Evolutionary conservation across 1,284 basidiomycete species (phyloP), one percentile per base, ranked within the genome.

Genomic region (Apiotrichum laibachii): DNA sequence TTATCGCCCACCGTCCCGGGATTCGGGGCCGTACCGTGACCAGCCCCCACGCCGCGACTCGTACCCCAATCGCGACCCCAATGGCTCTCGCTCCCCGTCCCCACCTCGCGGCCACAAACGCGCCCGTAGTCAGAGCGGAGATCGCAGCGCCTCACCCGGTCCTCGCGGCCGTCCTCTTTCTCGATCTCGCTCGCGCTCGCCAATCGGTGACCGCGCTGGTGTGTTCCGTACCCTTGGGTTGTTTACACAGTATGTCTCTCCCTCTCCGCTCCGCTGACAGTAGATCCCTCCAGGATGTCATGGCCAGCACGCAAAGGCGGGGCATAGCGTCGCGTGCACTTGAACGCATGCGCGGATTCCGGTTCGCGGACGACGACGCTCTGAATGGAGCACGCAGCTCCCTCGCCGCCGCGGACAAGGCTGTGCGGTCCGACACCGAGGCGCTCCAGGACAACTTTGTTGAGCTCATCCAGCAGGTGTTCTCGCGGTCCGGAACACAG

Each of bases 361-460:
- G 21, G 13, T 31, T 31, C 26, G 51, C 40, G 6, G 39, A 53
- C n/a, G 31, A 15, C 8, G 10, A 22, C 3, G 31, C 34, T 26
- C 42, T 53, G 2, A 47, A n/a, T 0, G 52, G 46, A 16, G 59
- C 59, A 19, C 34, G 35, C 43, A 34, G 47, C 31, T 31, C 33
- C 11, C 42, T 57, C 7, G 47, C 21, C 9, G 22, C 16, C 1
- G 55, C 59, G 1, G 59, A 61, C 21, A 5, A 22, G 4, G 44
- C 21, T 4, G 43, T 61, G 19, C 15, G 19, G 5, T 31, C 10
- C 18, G 48, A 53, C 12, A 56, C 47, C 8, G 50, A 26, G 7
- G 26, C 19, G 31, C 33, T 61, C 21, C 51, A 51, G 47, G 48
- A 45, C 16, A 21, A 51, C 10, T 54, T 61, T 43, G 42, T 51